Conservation (phyloP, 2,329 filamentous ascomycete genomes). For the Calonectria multiphialidica region DNA sequence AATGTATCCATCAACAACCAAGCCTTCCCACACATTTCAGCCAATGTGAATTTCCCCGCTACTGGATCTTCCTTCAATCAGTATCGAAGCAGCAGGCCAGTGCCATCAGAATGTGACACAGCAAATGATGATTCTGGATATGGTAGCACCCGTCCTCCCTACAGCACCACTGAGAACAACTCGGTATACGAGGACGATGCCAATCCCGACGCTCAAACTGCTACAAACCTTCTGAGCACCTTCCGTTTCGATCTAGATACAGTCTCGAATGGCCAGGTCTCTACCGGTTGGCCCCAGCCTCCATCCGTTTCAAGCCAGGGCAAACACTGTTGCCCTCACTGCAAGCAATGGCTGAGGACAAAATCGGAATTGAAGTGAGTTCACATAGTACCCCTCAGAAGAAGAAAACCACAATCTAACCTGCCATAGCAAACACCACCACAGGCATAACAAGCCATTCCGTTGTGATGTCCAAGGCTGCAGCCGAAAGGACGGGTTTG, state of each 20-base stretch:
- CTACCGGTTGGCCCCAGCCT: constrained; percentile 24
- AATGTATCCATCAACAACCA: constrained; percentile 35
- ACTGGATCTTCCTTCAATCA: constrained; percentile 29
- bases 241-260: constrained; percentile 32
- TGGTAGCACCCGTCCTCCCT: constrained; percentile 53
- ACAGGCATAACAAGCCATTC: constrained; percentile 77
- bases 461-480: constrained; percentile 72
- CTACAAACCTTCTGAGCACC: constrained; percentile 50
- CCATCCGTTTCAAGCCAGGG: constrained; percentile 33
- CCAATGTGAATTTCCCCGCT: constrained; percentile 27
- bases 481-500: constrained; percentile 74
- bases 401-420: constrained; percentile 30
- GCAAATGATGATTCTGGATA: constrained; percentile 61
- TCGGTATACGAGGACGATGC: constrained; percentile 60
- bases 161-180: constrained; percentile 58
- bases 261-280: neutral
- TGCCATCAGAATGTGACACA: constrained; percentile 56
- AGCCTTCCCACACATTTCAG: constrained; percentile 38
- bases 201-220: constrained; percentile 53
- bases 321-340: constrained; percentile 52
- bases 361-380: constrained; percentile 67
- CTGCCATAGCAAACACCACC: constrained; percentile 75
- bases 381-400: no score
- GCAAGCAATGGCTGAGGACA: constrained; percentile 59
- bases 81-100: constrained; percentile 39